Evolutionary conservation across 1,284 basidiomycete species (phyloP).

Genomic region (Puccinia hordei): DNA sequence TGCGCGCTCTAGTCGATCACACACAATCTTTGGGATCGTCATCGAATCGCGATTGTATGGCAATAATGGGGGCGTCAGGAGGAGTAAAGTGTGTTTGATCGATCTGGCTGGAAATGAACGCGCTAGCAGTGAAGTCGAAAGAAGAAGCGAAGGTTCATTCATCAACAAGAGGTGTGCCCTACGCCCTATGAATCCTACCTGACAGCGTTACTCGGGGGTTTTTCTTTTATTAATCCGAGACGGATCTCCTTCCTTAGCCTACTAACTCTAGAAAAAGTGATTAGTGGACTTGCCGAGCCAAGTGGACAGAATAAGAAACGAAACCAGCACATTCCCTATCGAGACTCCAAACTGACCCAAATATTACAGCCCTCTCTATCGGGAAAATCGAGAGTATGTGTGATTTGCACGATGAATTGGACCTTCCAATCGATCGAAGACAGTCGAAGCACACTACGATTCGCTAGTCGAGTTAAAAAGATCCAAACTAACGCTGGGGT

Average conservation of each 20-base stretch:
- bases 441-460: constrained; percentile 78
- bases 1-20: constrained; percentile 63
- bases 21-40: constrained; percentile 65
- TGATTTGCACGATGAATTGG: constrained; percentile 58
- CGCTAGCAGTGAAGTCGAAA: constrained; percentile 64
- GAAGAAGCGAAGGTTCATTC: constrained; percentile 65
- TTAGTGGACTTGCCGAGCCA: constrained; percentile 57
- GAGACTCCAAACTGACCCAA: constrained; percentile 59
- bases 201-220: background rate
- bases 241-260: no score
- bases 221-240: no score
- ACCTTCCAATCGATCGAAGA: constrained; percentile 67
- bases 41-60: constrained; percentile 55
- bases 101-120: constrained; percentile 67
- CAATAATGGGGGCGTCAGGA: constrained; percentile 51
- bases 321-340: constrained; percentile 57
- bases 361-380: constrained; percentile 59
- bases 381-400: constrained; percentile 58
- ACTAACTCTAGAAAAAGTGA: constrained; percentile 59
- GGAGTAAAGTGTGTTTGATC: constrained; percentile 63
- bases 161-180: constrained; percentile 59
- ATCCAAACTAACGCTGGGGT: constrained; percentile 78
- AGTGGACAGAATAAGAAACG: background rate
- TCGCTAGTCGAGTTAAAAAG: constrained; percentile 84
- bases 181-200: background rate